Percentiles rank a stretch among this genome's conserved stretches.
phyloP scores from a whole-genome alignment of 306 rosid species.

The Sindora glabra region DNA sequence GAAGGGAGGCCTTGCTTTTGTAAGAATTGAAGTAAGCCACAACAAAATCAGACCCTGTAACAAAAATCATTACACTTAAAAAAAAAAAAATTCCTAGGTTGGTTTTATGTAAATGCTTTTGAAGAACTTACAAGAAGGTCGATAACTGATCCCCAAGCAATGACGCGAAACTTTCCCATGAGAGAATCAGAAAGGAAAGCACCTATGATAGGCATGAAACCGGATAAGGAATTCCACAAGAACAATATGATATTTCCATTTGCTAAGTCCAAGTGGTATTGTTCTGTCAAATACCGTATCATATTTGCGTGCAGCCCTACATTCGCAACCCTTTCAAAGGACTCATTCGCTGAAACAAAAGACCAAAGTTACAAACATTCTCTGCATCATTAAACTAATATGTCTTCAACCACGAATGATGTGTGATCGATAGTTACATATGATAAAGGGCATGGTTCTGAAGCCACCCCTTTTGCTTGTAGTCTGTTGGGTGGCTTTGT shows the following conservation, averaged over 20 bases:
- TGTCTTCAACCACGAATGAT: background rate
- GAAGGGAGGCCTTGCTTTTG: slow-evolving; percentile 53
- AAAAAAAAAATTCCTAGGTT: background rate
- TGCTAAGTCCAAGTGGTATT: slow-evolving; percentile 40
- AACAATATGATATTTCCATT: slow-evolving; percentile 36
- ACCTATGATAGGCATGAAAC: slow-evolving; percentile 45
- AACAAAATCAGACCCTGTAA: slow-evolving; percentile 48
- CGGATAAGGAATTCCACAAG: slow-evolving; percentile 40
- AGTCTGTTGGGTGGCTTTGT: slow-evolving; percentile 17
- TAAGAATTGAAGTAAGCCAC: slow-evolving; percentile 56
- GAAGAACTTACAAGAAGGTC: slow-evolving; percentile 41
- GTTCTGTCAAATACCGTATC: slow-evolving; percentile 40
- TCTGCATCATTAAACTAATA: background rate
- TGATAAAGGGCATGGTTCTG: slow-evolving; percentile 73
- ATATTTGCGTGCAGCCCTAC: slow-evolving; percentile 62
- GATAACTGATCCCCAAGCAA: slow-evolving; percentile 36
- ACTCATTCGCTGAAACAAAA: slow-evolving; percentile 56
- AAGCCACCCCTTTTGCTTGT: slow-evolving; percentile 54
- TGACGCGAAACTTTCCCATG: slow-evolving; percentile 62
- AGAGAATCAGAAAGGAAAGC: slow-evolving; percentile 76
- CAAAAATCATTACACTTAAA: too few relatives aligned
- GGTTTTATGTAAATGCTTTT: too few relatives aligned
- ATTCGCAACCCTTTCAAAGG: slow-evolving; percentile 68
- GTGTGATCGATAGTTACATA: slow-evolving; percentile 24
- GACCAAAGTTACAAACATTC: background rate